A percentile compares a stretch with the other conserved stretches of the same genome.
Evolutionary conservation across 2,329 filamentous ascomycete genomes (phyloP).

Genomic region (Epichloe typhina): DNA sequence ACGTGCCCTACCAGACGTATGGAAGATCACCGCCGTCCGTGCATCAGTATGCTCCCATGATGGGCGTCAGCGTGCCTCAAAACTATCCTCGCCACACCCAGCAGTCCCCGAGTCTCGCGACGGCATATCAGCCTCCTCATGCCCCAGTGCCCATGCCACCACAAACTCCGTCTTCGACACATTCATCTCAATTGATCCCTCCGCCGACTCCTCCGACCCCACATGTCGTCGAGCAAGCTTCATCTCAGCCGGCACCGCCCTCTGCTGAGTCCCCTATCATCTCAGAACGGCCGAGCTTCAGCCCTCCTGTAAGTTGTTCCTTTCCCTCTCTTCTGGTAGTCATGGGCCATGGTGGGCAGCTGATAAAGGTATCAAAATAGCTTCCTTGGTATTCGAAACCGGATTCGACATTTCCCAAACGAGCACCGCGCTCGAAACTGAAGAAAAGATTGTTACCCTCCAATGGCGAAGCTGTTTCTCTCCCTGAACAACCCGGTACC

Average conservation of each 20-base stretch:
- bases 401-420: conserved; percentile 35
- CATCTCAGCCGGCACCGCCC: conserved; percentile 7
- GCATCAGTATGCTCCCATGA: conserved; percentile 41
- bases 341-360: background rate
- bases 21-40: conserved; percentile 37
- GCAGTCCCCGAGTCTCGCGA: conserved; percentile 39
- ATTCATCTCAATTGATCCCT: conserved; percentile 29
- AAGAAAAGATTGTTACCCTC: conserved; percentile 28
- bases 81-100: conserved; percentile 36
- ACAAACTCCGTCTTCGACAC: conserved; percentile 40
- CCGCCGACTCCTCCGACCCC: conserved; percentile 36
- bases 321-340: background rate
- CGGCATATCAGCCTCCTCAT: conserved; percentile 42
- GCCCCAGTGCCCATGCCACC: conserved; percentile 29
- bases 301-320: conserved; percentile 34
- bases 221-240: conserved; percentile 21
- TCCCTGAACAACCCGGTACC: conserved; percentile 28
- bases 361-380: conserved; percentile 18
- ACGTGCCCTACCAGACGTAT: conserved; percentile 37
- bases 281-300: conserved; percentile 23
- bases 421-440: conserved; percentile 23
- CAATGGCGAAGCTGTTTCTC: conserved; percentile 26
- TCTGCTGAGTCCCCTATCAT: conserved; percentile 5
- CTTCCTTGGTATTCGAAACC: conserved; percentile 45
- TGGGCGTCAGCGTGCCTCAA: conserved; percentile 30